Base-by-base conservation (phyloP, 805 yeast genomes). In the Candida gorgasii region DNA sequence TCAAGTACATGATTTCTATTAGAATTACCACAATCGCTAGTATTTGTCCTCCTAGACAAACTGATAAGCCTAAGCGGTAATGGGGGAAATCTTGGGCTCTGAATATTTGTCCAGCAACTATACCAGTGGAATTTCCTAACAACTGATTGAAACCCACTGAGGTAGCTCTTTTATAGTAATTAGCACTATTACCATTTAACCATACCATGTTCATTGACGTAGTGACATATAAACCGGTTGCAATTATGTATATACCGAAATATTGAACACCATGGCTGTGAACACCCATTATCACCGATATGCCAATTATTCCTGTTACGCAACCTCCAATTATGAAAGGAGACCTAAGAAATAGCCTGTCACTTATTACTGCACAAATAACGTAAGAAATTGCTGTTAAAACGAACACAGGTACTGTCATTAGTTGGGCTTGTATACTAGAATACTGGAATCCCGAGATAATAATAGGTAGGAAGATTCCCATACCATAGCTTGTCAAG, bases 91-190 rank as follows among this genome's bases (percentile, higher is more conserved):
- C 73, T 5, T 64, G 52, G 40, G 59, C 65, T 24, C 74, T 50
- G 5, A 71, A 66, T 3, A 37, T 29, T 19, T 37, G 40, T n/a
- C 40, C 40, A n/a, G 42, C 20, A 28, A 39, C 31, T 5, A 69
- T 72, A 39, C 68, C 74, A 3, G 73, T 67, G 13, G 73, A 65
- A 3, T 73, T 69, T 14, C 74, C 74, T 22, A 73, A 71, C 9
- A 32, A 23, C 22, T 39, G 42, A 22, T 37, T 37, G 8, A 29
- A 19, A 5, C 40, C 40, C 7, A 37, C 28, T n/a, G 73, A 64
- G 3, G 74, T 61, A 7, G 73, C 69, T 52, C 76, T 61, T 42
- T 66, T 66, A 55, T 63, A 71, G 41, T 61, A 62, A 7, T 72
- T 72, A 2, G 75, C 69, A 26, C 62, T 57, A 44, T 73, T 75